Conservation (phyloP, 306 rosid genomes). For the Datisca glomerata region DNA sequence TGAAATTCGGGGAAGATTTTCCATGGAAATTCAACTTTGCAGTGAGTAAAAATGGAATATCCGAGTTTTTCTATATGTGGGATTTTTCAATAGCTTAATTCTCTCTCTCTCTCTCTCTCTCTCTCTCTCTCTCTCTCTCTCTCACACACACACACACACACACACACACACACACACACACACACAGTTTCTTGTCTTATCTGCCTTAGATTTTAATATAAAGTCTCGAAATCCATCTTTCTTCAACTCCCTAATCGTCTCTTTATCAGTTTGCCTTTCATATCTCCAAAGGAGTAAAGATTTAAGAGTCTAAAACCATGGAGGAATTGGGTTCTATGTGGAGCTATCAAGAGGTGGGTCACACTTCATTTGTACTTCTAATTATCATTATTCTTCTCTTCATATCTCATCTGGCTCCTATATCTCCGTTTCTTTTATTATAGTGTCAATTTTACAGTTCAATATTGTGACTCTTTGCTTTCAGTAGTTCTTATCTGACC, state of each 20-base stretch:
- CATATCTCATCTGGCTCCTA: constrained; percentile 2
- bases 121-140: constrained; percentile 19
- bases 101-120: constrained; percentile 7
- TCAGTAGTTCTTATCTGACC: too few species aligned
- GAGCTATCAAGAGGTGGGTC: constrained; percentile 51
- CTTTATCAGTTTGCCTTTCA: background rate
- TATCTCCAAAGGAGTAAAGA: background rate
- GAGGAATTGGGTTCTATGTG: constrained; percentile 37
- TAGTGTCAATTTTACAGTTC: too few species aligned
- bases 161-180: too few species aligned
- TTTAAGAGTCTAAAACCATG: too few species aligned
- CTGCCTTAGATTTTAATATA: too few species aligned
- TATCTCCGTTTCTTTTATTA: constrained; percentile 12
- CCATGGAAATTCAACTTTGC: constrained; percentile 9
- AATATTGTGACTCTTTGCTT: too few species aligned
- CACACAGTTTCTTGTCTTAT: too few species aligned
- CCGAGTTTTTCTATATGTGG: constrained; percentile 21
- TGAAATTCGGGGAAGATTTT: constrained; percentile 27
- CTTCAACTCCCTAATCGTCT: constrained; percentile 14
- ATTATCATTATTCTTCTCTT: background rate
- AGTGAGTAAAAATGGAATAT: background rate
- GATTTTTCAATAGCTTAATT: constrained; percentile 16
- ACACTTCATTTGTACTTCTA: too few species aligned
- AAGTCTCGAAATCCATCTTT: constrained; percentile 12
- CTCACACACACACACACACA: too few species aligned